Evolutionary conservation across 768 basidiomycete genomes (phyloP), one percentile per base, ranked within the genome.

Genomic region (Suillus subaureus): DNA sequence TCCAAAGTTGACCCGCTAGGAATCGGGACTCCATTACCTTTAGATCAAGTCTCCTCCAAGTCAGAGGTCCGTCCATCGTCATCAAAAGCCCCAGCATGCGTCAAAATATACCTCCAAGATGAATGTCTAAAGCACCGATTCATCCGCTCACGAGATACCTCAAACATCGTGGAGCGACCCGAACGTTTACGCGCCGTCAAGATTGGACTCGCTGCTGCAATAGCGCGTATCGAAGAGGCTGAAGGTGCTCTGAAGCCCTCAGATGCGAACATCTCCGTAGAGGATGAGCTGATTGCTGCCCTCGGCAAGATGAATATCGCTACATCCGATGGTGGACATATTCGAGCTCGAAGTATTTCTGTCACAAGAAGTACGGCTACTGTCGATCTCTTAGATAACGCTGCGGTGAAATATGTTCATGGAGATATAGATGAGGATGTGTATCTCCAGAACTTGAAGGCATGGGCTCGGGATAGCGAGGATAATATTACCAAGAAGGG

Each of bases 141-240:
- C 71, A 93, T 96, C 62, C 89, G 96, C 18, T 87, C 89, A 18
- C 83, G 85, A 60, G 90, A 94, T 70, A 81, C 82, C 0, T 93
- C 92, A 1, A 80, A 82, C 54, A 89, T 97, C 62, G 87, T 96
- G n/a, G 97, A 99, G 74, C 84, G 94, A 12, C 96, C 96, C 0
- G 93, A 97, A 74, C 87, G 97, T 28, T 79, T 99, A 33, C 86
- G 90, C 58, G 96, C 96, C 0, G 87, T 98, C 60, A 87, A 89
- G 69, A 72, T 92, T 6, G 97, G 96, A 2, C 82, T 97, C 9
- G 84, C 94, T 3, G 91, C 91, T 8, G 93, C 91, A 0, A 82
- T 93, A 23, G 85, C 94, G 8, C 85, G 90, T 58, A 78, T 95
- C 5, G 90, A 93, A 69, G 81, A 80, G 9, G 60, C 35, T 7